Percentiles rank a stretch among this genome's conserved stretches.
Evolutionary conservation across 2,329 filamentous ascomycete genomes (phyloP).

Genomic region (Colletotrichum godetiae): DNA sequence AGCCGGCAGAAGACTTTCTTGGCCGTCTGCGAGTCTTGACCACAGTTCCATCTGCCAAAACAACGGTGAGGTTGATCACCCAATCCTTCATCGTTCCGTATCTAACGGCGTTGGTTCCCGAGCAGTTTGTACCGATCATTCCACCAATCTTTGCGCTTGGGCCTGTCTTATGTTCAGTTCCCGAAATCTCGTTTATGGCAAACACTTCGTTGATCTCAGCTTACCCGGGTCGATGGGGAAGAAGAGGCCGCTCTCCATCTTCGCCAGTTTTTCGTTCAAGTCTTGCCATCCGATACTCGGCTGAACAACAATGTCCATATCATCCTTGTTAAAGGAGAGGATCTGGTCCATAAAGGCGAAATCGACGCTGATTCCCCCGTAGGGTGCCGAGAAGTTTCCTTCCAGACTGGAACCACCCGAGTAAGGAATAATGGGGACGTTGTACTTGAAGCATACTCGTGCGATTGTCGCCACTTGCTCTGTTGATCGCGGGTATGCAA

Average conservation of each 20-base stretch:
- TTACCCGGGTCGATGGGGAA: constrained; percentile 88
- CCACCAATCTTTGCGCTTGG: constrained; percentile 79
- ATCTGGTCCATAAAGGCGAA: constrained; percentile 90
- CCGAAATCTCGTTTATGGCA: background rate
- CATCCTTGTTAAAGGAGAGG: constrained; percentile 81
- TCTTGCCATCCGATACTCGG: constrained; percentile 94
- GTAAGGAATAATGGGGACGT: constrained; percentile 86
- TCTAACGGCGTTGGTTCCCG: constrained; percentile 82
- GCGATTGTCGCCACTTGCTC: constrained; percentile 70
- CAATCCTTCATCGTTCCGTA: constrained; percentile 92
- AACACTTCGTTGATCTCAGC: constrained; percentile 33
- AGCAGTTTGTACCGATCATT: constrained; percentile 84
- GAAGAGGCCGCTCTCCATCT: constrained; percentile 81
- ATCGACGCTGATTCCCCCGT: constrained; percentile 89
- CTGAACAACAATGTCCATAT: constrained; percentile 94
- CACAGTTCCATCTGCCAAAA: constrained; percentile 80
- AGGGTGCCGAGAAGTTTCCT: constrained; percentile 89
- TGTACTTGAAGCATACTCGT: constrained; percentile 80
- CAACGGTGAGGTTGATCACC: constrained; percentile 85
- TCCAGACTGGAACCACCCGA: constrained; percentile 89
- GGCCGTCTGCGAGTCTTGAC: constrained; percentile 85
- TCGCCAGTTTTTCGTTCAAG: constrained; percentile 77
- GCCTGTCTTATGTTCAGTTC: constrained; percentile 46
- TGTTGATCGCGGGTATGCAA: constrained; percentile 72
- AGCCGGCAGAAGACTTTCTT: constrained; percentile 83